A percentile compares a stretch with the other conserved stretches of the same genome.
Conservation (phyloP, 2,329 filamentous ascomycete genomes). For the Aspergillus thermomutatus region DNA sequence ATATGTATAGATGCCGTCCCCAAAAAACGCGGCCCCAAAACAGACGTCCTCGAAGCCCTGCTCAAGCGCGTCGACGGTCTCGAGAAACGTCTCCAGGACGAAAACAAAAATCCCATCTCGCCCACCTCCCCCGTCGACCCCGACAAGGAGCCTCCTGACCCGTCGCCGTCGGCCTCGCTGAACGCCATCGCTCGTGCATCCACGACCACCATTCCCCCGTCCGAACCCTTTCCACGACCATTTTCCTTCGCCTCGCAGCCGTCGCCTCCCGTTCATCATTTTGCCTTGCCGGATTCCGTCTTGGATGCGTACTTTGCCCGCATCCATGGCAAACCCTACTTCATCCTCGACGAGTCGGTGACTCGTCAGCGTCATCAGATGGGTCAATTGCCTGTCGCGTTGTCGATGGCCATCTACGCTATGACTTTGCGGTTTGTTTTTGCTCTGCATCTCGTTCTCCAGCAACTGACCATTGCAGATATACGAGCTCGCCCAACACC, state of each 20-base stretch:
- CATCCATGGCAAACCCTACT: conserved; percentile 77
- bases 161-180: conserved; percentile 4
- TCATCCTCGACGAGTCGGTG: conserved; percentile 73
- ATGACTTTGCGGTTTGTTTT: conserved; percentile 57
- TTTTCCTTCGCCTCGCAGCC: conserved; percentile 7
- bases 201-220: not conserved
- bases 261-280: conserved; percentile 40
- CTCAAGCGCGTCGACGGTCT: conserved; percentile 81
- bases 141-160: conserved; percentile 3
- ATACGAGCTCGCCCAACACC: conserved; percentile 64
- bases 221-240: conserved; percentile 10
- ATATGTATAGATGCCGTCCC: conserved; percentile 70
- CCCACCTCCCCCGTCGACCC: conserved; percentile 40
- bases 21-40: conserved; percentile 87
- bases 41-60: conserved; percentile 79
- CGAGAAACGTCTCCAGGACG: conserved; percentile 73
- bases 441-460: conserved; percentile 15
- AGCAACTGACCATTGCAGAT: conserved; percentile 49
- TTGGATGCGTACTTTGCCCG: conserved; percentile 76
- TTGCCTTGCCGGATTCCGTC: conserved; percentile 58
- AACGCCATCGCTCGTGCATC: conserved; percentile 10
- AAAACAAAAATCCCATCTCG: conserved; percentile 47
- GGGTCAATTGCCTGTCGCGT: conserved; percentile 57
- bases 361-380: conserved; percentile 69
- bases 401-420: conserved; percentile 54